phyloP scores from a whole-genome alignment of 108 stramenopile species.

The Pseudonitzschia pungens region DNA sequence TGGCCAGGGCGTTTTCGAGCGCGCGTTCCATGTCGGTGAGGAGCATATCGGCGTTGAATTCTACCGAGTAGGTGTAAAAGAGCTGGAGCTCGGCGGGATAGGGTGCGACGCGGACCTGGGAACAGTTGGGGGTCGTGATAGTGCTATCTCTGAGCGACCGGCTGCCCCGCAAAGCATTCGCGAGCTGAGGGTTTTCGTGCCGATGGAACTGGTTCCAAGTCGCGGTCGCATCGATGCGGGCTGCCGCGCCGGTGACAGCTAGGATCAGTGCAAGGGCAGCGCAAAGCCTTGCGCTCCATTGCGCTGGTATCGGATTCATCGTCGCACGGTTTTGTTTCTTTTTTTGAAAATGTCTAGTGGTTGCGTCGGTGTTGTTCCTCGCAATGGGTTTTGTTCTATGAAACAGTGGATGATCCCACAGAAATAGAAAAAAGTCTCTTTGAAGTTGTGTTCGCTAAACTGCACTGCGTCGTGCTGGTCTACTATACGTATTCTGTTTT shows the following conservation, averaged over 20 bases:
- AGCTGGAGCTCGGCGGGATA: slow-evolving; percentile 36
- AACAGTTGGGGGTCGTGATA: slow-evolving; percentile 23
- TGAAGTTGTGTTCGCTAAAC: no score
- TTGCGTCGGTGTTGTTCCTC: neutral
- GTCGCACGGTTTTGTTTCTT: neutral
- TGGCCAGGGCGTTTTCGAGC: slow-evolving; percentile 22
- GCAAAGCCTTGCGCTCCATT: neutral
- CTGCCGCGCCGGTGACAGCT: neutral
- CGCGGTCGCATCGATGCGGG: neutral
- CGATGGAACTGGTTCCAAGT: neutral
- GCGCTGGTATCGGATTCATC: neutral
- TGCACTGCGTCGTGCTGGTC: no score
- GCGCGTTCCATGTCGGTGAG: slow-evolving; percentile 24
- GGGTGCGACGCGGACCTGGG: slow-evolving; percentile 1
- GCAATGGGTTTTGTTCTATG: neutral
- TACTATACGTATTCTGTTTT: neutral
- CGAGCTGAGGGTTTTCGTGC: neutral
- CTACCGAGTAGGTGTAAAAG: slow-evolving; percentile 27
- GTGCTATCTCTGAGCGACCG: neutral
- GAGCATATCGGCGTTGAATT: slow-evolving; percentile 7
- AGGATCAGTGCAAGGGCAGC: neutral
- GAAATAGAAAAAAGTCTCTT: no score
- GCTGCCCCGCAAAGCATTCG: neutral
- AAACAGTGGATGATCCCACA: neutral
- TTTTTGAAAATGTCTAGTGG: neutral